Base-by-base conservation (phyloP, 2,329 filamentous ascomycete genomes). In the Aureobasidium sp. region DNA sequence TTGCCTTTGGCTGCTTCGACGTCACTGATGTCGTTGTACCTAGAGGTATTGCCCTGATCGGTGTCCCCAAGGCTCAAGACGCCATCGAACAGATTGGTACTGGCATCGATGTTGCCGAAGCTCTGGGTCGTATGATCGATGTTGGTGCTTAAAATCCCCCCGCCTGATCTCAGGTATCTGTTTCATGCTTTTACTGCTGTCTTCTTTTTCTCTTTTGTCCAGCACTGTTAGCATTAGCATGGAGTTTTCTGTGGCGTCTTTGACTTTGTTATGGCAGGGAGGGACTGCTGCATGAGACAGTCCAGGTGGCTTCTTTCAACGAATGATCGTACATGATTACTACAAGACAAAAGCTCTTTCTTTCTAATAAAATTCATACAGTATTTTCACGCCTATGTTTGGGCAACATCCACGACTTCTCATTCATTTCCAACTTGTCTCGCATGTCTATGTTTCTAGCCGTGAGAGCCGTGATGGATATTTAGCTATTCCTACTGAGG, bases 1-100 rank as follows among this genome's bases (percentile, higher is more conserved):
- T 84, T 6, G 81, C 83, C 2, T 87, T 87, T 72, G 84, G 81
- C 5, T 87, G 84, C 70, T 87, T 87, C 71, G 79, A 81, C 55
- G 78, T 86, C 37, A 74, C 76, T 42, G 81, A 83, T 61, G 77
- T 84, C 3, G 73, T 77, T 3, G 82, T 87, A 47, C 84, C 84
- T 1, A 71, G 73, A 42, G 82, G 81, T 15, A 79, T 87, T 60
- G 81, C 83, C 9, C 71, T 87, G 60, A 83, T 87, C 64, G 85
- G 85, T 2, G 78, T 83, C 7, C 80, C 83, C 22, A 81, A 78
- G 70, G 82, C 82, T 11, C 81, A 84, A 68, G 81, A 84, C 65
- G 76, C 78, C 41, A 82, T 85, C 65, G 77, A 81, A 73, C 78
- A 81, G 70, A 77, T 78, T 68, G 79, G 79, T 11, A 67, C 70